Evolutionary conservation across 1,284 basidiomycete species (phyloP).

Genomic region (Laetiporus sulphureus): DNA sequence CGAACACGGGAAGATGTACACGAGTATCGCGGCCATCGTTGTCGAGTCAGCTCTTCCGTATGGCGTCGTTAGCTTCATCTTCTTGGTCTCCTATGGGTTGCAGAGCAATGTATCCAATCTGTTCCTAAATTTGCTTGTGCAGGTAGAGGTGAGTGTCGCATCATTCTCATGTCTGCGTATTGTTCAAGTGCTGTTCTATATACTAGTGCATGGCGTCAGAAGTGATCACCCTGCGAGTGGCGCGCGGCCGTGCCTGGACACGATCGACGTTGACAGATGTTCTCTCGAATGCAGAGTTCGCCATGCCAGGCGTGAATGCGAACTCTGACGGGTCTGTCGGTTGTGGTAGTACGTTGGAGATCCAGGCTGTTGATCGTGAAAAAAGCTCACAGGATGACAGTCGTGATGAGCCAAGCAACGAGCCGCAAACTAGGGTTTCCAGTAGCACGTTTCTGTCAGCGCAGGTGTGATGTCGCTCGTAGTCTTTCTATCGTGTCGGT

Average conservation of each 20-base stretch:
- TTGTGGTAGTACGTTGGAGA: no score
- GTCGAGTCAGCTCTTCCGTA: slow-evolving; percentile 28
- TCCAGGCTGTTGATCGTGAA: no score
- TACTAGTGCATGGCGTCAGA: slow-evolving; percentile 14
- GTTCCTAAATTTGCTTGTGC: slow-evolving; percentile 20
- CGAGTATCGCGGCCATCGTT: slow-evolving; percentile 24
- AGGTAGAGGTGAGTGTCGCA: slow-evolving; percentile 8
- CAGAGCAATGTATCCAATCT: slow-evolving; percentile 14
- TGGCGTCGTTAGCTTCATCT: slow-evolving; percentile 22
- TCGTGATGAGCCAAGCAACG: no score
- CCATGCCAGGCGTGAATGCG: no score
- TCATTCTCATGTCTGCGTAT: not conserved
- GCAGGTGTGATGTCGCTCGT: no score
- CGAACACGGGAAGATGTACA: slow-evolving; percentile 17
- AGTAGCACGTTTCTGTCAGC: no score
- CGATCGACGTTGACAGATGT: no score
- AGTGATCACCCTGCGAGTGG: slow-evolving; percentile 13
- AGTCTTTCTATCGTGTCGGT: no score
- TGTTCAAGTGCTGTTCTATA: not conserved
- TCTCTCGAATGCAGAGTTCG: no score
- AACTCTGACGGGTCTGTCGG: no score
- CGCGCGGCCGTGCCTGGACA: slow-evolving; percentile 10
- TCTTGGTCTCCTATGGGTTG: slow-evolving; percentile 24
- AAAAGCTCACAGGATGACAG: no score
- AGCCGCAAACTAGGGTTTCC: no score